Evolutionary conservation across 2,329 filamentous ascomycete species (phyloP), one percentile per base, ranked within the genome.

Genomic region (Aspergillus udagawae): DNA sequence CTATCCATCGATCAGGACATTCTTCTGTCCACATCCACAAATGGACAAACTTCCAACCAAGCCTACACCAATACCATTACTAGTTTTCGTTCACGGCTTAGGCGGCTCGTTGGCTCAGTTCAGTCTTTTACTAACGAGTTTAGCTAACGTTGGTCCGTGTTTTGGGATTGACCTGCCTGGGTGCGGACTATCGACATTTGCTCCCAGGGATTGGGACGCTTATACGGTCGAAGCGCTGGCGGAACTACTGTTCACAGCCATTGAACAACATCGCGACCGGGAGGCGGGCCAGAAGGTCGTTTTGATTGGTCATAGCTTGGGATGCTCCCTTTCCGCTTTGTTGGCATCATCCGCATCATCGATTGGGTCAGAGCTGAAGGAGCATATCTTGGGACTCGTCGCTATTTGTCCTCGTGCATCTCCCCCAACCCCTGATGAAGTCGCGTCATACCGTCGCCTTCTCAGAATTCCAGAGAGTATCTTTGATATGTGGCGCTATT

Each of bases 91-190:
- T 56, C 94, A 97, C 69, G 94, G 94, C 1, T 82, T 97, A 9
- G 94, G 93, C n/a, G 94, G 94, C 51, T 96, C 91, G 0, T 83
- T 92, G 25, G 88, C 91, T 10, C 94, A 97, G 69, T 97, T 97
- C 70, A 83, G 90, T 55, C 85, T 89, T 29, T 77, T 97, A 4
- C 77, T 97, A 17, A 88, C 86, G 21, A 94, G 90, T 72, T 80
- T 99, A 50, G 84, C 89, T 52, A 91, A 95, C 69, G 79, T 92
- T 51, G 91, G 90, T 12, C 88, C 92, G 50, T 96, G 92, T 71
- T 81, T 96, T 42, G 90, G 91, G 3, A 86, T 97, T 61, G 94
- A 99, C 71, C 80, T 97, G 3, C 93, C 94, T 1, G 94, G 94
- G 42, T 96, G 92, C 66, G 94, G 94, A 29, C 79, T 87, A 23